phyloP scores from a whole-genome alignment of 2,329 filamentous ascomycete species.

The Aureobasidium sp. region DNA sequence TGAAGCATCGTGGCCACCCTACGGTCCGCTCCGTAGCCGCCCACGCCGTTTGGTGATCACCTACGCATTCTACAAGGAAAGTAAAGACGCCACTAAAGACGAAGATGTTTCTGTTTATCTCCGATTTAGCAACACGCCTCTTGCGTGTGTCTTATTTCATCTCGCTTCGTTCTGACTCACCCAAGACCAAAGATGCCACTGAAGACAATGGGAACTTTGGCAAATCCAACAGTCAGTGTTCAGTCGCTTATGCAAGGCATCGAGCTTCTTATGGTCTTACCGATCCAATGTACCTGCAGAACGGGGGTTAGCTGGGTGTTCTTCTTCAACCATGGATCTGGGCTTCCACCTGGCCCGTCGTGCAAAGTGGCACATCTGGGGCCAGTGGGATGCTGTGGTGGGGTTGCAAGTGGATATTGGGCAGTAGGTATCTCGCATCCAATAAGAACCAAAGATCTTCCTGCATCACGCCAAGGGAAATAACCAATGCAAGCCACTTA shows the following conservation, averaged over 20 bases:
- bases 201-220: slow-evolving; percentile 44
- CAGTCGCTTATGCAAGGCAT: slow-evolving; percentile 10
- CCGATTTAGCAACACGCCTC: not conserved
- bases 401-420: slow-evolving; percentile 3
- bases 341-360: slow-evolving; percentile 12
- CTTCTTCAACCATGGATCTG: slow-evolving; percentile 5
- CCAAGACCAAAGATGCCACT: slow-evolving; percentile 40
- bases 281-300: slow-evolving; percentile 44
- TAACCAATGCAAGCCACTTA: slow-evolving; percentile 45
- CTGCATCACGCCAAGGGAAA: slow-evolving; percentile 7
- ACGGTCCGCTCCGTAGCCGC: slow-evolving; percentile 9
- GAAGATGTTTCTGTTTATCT: slow-evolving; percentile 46
- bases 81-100: slow-evolving; percentile 82
- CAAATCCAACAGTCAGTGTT: slow-evolving; percentile 17
- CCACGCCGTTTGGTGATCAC: slow-evolving; percentile 20
- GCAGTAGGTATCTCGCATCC: slow-evolving; percentile 27
- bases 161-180: slow-evolving; percentile 24
- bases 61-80: slow-evolving; percentile 63
- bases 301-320: slow-evolving; percentile 14
- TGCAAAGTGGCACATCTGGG: not conserved
- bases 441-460: not conserved
- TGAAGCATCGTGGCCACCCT: slow-evolving; percentile 14
- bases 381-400: not conserved
- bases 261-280: slow-evolving; percentile 26
- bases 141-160: not conserved